These are phyloP conservation scores for Sporothrix schenckii DNA, from an alignment of 2,329 filamentous ascomycete genomes.

Conservation along the genomic window DNA sequence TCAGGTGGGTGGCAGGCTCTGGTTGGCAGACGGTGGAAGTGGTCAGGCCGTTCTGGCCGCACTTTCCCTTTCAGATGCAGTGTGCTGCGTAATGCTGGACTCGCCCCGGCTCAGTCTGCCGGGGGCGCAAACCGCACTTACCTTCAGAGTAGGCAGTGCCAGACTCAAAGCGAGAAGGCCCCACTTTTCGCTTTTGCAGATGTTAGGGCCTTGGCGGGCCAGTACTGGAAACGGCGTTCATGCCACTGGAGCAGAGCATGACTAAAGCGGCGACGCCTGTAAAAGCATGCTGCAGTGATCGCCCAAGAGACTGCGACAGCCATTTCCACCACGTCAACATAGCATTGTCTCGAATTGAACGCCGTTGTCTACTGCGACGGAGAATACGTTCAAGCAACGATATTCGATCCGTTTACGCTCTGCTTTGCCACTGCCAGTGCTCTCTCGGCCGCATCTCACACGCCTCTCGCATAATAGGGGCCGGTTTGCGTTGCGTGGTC, in stretches of 20 bases:
- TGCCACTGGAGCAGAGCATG: background rate
- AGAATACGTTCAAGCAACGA: background rate
- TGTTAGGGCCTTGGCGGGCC: conserved; percentile 28
- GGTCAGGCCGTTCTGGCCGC: background rate
- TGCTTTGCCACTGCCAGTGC: background rate
- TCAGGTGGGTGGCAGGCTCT: background rate
- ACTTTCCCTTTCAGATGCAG: background rate
- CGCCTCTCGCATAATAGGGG: conserved; percentile 18
- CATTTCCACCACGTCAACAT: conserved; percentile 10
- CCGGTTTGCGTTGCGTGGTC: conserved; percentile 6
- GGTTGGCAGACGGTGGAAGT: background rate
- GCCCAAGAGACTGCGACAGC: background rate
- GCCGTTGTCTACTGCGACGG: background rate
- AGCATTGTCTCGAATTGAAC: background rate
- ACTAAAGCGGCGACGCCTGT: conserved; percentile 18
- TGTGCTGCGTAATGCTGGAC: conserved; percentile 27
- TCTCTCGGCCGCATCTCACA: background rate
- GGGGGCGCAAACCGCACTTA: conserved; percentile 2
- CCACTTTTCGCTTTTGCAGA: background rate
- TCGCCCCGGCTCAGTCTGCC: conserved; percentile 3
- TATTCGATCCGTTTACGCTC: background rate
- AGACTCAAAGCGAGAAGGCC: background rate
- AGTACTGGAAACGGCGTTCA: conserved; percentile 19
- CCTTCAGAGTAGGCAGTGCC: background rate
- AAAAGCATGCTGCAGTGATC: background rate